Conservation (phyloP, 768 basidiomycete genomes). For the Lentinula boryana region DNA sequence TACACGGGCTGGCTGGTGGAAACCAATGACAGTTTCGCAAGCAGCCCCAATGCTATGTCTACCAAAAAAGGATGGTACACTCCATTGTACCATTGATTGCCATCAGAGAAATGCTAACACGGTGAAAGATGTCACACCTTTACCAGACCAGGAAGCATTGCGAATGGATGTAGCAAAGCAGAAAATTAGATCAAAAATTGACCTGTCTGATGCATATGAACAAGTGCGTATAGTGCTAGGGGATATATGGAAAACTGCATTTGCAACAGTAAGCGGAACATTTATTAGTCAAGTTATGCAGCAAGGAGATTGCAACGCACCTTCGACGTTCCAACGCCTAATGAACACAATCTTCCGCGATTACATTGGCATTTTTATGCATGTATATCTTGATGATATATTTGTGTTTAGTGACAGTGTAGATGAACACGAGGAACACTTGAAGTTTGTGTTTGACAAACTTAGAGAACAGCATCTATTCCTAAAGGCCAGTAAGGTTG, state of each 20-base stretch:
- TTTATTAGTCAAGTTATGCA: constrained; percentile 26
- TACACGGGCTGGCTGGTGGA: constrained; percentile 8
- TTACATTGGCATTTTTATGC: background rate
- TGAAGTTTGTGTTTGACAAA: constrained; percentile 16
- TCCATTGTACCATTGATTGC: constrained; percentile 12
- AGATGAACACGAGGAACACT: constrained; percentile 20
- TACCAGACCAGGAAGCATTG: constrained; percentile 14
- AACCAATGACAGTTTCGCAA: constrained; percentile 4
- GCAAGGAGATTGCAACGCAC: constrained; percentile 19
- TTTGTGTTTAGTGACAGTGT: constrained; percentile 13
- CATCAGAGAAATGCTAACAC: constrained; percentile 22
- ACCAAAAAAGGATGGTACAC: constrained; percentile 17
- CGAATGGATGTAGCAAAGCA: constrained; percentile 16
- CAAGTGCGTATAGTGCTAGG: constrained; percentile 20
- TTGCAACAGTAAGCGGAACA: constrained; percentile 22
- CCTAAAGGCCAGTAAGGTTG: constrained; percentile 17
- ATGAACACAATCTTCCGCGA: constrained; percentile 21
- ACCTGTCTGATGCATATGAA: constrained; percentile 25
- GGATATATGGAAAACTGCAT: constrained; percentile 15
- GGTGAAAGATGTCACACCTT: constrained; percentile 12
- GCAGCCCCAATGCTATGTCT: constrained; percentile 20
- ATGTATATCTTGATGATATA: background rate
- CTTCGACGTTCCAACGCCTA: constrained; percentile 25
- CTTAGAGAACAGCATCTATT: constrained; percentile 16
- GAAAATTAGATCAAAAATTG: constrained; percentile 20